Base-by-base conservation (phyloP, 1,139 yeast species). In the Kurtzmaniella quercitrusa region DNA sequence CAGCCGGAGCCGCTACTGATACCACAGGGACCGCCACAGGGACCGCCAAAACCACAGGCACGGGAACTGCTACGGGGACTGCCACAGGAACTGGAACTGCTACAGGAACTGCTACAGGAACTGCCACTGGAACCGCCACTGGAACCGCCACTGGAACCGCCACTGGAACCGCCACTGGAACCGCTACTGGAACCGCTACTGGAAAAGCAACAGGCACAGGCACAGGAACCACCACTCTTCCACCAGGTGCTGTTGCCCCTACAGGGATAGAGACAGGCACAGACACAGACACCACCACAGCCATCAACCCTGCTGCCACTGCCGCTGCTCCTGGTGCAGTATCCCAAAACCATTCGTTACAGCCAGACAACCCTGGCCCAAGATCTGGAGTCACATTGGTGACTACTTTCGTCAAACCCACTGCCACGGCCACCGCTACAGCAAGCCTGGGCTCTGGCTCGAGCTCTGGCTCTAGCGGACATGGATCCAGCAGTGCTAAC, bases 331-430 rank as follows among this genome's bases (percentile, higher is more conserved):
- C 38, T 17, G 25, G 39, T 24, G 6, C 41, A 6, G 41, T 34
- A 3, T 29, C 14, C 12, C 25, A 17, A 11, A 19, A 24, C 38
- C 44, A 42, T 12, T 44, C 48, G 9, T 41, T 47, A 24, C 14
- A 3, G n/a, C 31, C 6, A 27, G 41, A 44, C 8, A 45, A 46
- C 34, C 47, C 48, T 11, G 44, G 40, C 12, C 45, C 55, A 12
- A 47, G 39, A 10, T 39, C 49, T 5, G 38, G 21, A 17, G 25
- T 36, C 21, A 51, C 58, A 34, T 56, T 48, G 40, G 46, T 56
- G 38, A 56, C 59, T 36, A 50, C 60, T 12, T 45, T 56, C 48
- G 56, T 40, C 10, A 11, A 31, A 16, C 40, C 37, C 36, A 31
- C 21, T 23, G 23, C 45, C n/a, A 38, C 44, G 11, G 19, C 41